Conservation (phyloP, 2,329 filamentous ascomycete species). For the Colletotrichum gloeosporioides region DNA sequence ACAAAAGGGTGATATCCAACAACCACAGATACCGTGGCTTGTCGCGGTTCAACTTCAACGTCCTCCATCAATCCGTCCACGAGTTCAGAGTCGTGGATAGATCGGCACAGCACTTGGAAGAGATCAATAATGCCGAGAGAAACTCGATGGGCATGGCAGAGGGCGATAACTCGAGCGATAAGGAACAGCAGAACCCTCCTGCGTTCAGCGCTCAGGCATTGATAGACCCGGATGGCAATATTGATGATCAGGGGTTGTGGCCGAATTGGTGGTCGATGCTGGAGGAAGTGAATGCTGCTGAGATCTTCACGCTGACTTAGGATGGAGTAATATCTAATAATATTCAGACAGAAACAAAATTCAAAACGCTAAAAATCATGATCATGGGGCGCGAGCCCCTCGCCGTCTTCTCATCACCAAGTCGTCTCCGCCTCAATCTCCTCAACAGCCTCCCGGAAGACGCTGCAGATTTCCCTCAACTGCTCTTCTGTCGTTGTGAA, state of each 20-base stretch:
- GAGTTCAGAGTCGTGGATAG: slow-evolving; percentile 35
- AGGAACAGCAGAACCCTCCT: neutral
- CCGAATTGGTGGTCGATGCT: slow-evolving; percentile 24
- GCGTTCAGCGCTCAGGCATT: neutral
- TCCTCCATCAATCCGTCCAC: slow-evolving; percentile 34
- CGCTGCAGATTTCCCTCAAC: neutral
- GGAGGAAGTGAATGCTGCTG: slow-evolving; percentile 15
- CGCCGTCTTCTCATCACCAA: neutral
- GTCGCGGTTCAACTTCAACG: slow-evolving; percentile 32
- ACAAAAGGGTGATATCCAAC: slow-evolving; percentile 28
- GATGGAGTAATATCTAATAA: neutral
- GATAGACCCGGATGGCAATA: neutral
- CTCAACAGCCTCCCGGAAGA: slow-evolving; percentile 5
- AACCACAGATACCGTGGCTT: slow-evolving; percentile 27
- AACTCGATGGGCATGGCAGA: neutral
- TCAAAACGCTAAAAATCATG: no score
- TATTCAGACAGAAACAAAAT: neutral
- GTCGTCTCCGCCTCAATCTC: slow-evolving; percentile 5
- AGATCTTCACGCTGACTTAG: neutral
- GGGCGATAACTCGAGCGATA: neutral
- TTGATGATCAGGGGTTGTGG: slow-evolving; percentile 19
- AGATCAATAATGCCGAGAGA: slow-evolving; percentile 31
- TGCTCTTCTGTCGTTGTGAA: slow-evolving; percentile 60
- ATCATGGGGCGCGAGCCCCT: neutral
- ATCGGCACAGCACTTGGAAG: slow-evolving; percentile 33